Evolutionary conservation across 2,329 filamentous ascomycete species (phyloP), one percentile per base, ranked within the genome.

Genomic region (Epichloe sp.): DNA sequence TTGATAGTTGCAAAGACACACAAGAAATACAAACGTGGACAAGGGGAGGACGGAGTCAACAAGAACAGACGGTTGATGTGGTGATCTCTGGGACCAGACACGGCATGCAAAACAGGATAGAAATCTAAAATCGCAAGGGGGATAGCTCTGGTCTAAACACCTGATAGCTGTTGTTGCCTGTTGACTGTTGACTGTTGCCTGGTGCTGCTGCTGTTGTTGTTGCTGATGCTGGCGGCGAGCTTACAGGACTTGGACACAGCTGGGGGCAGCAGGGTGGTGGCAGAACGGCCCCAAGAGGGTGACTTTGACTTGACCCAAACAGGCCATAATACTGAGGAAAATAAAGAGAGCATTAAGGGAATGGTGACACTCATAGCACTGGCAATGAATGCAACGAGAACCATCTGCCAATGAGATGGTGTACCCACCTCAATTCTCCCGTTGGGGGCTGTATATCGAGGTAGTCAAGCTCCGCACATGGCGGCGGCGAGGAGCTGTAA

Each of bases 341-440:
- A 31, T 6, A 35, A 52, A 45, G 31, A 11, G 10, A 44, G 44
- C 38, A 21, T 15, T 8, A 26, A 52, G 21, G 12, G 40, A 38
- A 50, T n/a, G 38, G 53, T 53, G 51, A 50, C 52, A 53, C 52
- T 48, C 53, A 43, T 34, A 14, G 44, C 40, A 53, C 46, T 51
- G 34, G 47, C 21, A 34, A 14, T 44, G 44, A 51, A 48, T 48
- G 50, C 48, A 53, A 54, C 50, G 52, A 54, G 50, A 52, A 56
- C 38, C 17, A 40, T 50, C 53, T 53, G 49, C 51, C 53, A 60
- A 62, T 56, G 52, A 51, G 31, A 60, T 52, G 31, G 52, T 52
- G 45, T 44, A 74, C 76, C 63, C 64, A 79, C 76, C 76, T 75
- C 68, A 78, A 76, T 62, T 79, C 76, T 71, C 62, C 65, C 35